Base-by-base conservation (phyloP, 2,329 filamentous ascomycete species). In the Trichoderma sp. region DNA sequence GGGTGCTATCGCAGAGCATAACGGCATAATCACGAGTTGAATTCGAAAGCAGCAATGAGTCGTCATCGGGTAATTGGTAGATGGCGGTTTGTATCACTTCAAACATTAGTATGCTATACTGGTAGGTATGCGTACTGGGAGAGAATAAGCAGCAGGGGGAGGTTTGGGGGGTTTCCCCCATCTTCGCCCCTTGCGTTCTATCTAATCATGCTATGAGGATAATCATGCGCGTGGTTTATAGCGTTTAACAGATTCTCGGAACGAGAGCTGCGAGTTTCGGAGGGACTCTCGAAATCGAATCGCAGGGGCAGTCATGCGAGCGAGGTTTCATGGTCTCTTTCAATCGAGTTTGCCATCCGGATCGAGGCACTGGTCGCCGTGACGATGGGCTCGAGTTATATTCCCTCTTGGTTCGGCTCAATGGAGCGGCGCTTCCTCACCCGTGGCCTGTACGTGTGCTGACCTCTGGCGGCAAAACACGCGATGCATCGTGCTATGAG, bases 401-500 rank as follows among this genome's bases (percentile, higher is more conserved):
- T 39, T 26, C 26, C 21, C 60, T 55, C 34, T 43, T 34, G 49
- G 30, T n/a, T 55, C 60, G 49, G 49, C 24, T 28, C 34, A 43
- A 49, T 11, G 43, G n/a, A 16, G 26, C 46, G 46, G 39, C 18
- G 39, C 39, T 18, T 43, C 39, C 8, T 43, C 39, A 43, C 39
- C 39, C 39, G 39, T 43, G 39, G 39, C 39, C 39, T 43, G 21
- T 55, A 51, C 54, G 52, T 28, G 60, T 64, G 60, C 49, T 55
- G 60, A 64, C 60, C 49, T 54, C 51, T 24, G 60, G 26, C 60
- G 60, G 49, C 49, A 64, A 43, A 64, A 64, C 60, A 64, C 32
- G 60, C 60, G 60, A 64, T 64, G 60, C 60, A 55, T 64, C 60
- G 60, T 64, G 60, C 60, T 64, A 64, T 64, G 1, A 51, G 60